phyloP scores from a whole-genome alignment of 345 rosid genomes.

The Stellera chamaejasme region DNA sequence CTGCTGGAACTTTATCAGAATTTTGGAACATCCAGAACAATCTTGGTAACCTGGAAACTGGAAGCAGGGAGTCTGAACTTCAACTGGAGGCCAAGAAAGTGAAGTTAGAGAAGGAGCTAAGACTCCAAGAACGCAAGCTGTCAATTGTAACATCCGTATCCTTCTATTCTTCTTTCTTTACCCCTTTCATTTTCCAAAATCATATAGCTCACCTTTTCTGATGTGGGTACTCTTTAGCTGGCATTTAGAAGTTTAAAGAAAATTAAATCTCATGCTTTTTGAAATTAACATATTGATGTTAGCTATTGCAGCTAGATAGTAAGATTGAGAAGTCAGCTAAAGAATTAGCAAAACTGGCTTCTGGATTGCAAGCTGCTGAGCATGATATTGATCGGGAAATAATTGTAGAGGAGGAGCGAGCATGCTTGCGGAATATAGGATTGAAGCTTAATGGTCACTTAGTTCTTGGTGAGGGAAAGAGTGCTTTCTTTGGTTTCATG shows the following conservation, averaged over 20 bases:
- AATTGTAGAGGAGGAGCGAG: constrained; percentile 72
- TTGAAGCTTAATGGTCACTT: constrained; percentile 55
- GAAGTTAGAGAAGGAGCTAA: constrained; percentile 44
- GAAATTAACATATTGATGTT: constrained; percentile 10
- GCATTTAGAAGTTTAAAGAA: not conserved
- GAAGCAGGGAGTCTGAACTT: constrained; percentile 28
- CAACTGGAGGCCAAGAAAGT: constrained; percentile 47
- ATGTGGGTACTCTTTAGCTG: too few relatives aligned
- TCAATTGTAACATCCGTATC: constrained; percentile 41
- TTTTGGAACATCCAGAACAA: constrained; percentile 42
- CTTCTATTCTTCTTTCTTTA: not conserved
- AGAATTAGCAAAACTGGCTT: constrained; percentile 44
- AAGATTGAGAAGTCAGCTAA: constrained; percentile 50
- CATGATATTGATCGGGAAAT: constrained; percentile 51
- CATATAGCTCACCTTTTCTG: too few relatives aligned
- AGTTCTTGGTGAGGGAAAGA: constrained; percentile 53
- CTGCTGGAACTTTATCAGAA: constrained; percentile 59
- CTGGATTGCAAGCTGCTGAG: constrained; percentile 40
- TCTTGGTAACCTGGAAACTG: constrained; percentile 25
- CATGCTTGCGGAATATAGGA: constrained; percentile 61
- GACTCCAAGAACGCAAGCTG: constrained; percentile 56
- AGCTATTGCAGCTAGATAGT: constrained; percentile 43
- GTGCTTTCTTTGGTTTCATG: constrained; percentile 6
- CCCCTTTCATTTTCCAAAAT: too few relatives aligned
- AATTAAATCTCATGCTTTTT: not conserved